Conservation (phyloP, 1,139 yeast genomes). For the Candida tunisiensis region DNA sequence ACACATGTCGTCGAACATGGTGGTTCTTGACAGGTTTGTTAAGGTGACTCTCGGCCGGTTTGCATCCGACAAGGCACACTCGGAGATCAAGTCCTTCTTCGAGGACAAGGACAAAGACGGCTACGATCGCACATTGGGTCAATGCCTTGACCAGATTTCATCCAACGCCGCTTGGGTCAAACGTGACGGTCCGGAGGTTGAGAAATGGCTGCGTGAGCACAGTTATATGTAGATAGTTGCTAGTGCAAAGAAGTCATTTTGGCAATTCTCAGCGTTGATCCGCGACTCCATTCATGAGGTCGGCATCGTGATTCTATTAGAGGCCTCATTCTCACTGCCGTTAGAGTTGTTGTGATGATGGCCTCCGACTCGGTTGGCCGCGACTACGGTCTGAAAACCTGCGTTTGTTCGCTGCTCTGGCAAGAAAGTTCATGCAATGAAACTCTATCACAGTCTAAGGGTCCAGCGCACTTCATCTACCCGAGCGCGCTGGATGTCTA, state of each 20-base stretch:
- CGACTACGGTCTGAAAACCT: too few species aligned
- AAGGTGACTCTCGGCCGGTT: constrained; percentile 45
- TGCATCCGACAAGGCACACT: constrained; percentile 41
- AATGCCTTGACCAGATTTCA: constrained; percentile 47
- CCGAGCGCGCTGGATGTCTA: constrained; percentile 64
- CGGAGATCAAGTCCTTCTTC: constrained; percentile 44
- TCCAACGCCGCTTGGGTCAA: constrained; percentile 49
- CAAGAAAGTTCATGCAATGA: neutral
- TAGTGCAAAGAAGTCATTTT: too few species aligned
- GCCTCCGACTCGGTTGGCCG: too few species aligned
- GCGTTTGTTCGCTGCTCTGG: neutral
- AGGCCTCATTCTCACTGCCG: too few species aligned
- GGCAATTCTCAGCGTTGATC: too few species aligned
- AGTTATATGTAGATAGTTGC: constrained; percentile 1
- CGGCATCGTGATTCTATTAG: too few species aligned
- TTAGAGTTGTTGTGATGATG: too few species aligned
- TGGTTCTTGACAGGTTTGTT: constrained; percentile 65
- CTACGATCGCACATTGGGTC: constrained; percentile 56
- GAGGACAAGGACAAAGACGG: constrained; percentile 47
- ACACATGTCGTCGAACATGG: constrained; percentile 65
- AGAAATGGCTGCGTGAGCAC: constrained; percentile 21
- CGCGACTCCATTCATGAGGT: too few species aligned
- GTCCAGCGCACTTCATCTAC: constrained; percentile 35
- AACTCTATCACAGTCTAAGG: neutral
- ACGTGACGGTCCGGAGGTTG: constrained; percentile 41